phyloP scores from a whole-genome alignment of 164 flowering plant species.

The Annona squamosa region DNA sequence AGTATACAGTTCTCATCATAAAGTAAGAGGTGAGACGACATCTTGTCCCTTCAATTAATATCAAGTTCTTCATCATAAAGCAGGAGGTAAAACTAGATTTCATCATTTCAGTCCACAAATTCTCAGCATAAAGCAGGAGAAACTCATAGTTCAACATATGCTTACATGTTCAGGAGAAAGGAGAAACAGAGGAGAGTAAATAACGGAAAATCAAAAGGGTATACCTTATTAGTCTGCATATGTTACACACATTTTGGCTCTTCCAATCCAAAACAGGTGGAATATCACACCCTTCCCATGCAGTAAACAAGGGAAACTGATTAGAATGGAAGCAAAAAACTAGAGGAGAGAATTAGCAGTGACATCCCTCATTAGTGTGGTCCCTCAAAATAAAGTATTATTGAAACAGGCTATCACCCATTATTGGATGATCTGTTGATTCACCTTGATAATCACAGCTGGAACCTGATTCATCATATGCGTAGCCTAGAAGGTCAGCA shows the following conservation, averaged over 20 bases:
- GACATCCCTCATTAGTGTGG: conserved; percentile 10
- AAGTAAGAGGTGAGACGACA: background rate
- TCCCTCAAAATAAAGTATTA: conserved; percentile 4
- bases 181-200: background rate
- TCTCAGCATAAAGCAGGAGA: background rate
- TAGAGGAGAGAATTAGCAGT: background rate
- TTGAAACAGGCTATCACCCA: conserved; percentile 51
- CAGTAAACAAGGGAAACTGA: conserved; percentile 9
- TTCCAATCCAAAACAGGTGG: conserved; percentile 15
- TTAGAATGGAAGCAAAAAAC: conserved; percentile 4
- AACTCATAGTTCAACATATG: background rate
- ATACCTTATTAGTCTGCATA: background rate
- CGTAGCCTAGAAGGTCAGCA: conserved; percentile 29
- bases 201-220: background rate
- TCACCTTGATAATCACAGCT: conserved; percentile 39
- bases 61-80: background rate
- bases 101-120: background rate
- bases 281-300: conserved; percentile 9
- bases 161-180: background rate
- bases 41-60: background rate
- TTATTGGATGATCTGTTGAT: conserved; percentile 34
- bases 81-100: background rate
- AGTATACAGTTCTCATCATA: too few species aligned
- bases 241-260: background rate
- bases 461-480: conserved; percentile 35